Evolutionary conservation across 208 protist species (phyloP).

Genomic region (Lotmaria passim): DNA sequence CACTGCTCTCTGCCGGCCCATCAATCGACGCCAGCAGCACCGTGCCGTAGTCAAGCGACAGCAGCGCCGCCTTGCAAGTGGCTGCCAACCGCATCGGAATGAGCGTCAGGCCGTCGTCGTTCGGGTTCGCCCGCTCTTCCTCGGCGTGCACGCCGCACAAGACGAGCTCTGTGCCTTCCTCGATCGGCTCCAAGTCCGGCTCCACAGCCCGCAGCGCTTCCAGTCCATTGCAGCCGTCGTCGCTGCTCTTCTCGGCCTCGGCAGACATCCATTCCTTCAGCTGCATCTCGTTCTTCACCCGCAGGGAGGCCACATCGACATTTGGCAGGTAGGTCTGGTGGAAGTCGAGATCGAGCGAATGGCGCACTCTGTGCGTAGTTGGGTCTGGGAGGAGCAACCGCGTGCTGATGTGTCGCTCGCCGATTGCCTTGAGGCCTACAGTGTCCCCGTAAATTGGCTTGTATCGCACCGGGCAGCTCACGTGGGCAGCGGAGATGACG

Average conservation of each 20-base stretch:
- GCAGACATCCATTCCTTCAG: conserved; percentile 27
- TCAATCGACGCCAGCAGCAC: conserved; percentile 71
- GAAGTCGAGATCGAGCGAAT: conserved; percentile 69
- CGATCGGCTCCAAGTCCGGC: conserved; percentile 67
- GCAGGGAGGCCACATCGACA: conserved; percentile 75
- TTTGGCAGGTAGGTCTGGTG: conserved; percentile 69
- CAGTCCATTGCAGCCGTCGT: background rate
- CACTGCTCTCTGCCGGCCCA: conserved; percentile 6
- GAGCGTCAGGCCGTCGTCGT: conserved; percentile 75
- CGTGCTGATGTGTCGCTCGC: conserved; percentile 86
- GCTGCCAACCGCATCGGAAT: conserved; percentile 44
- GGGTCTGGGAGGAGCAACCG: conserved; percentile 57
- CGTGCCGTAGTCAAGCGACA: conserved; percentile 87
- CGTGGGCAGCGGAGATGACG: conserved; percentile 83
- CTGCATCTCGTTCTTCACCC: conserved; percentile 48
- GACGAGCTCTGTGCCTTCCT: conserved; percentile 66
- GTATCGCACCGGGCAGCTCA: conserved; percentile 79
- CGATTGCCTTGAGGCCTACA: conserved; percentile 74
- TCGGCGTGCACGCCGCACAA: conserved; percentile 58
- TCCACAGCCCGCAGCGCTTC: conserved; percentile 52
- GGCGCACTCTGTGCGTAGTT: conserved; percentile 28
- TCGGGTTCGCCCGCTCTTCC: conserved; percentile 84
- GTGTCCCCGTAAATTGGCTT: conserved; percentile 72
- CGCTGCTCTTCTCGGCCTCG: background rate
- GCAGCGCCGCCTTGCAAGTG: conserved; percentile 69